Evolutionary conservation across 192 early-diverging fungal species (phyloP).

Genomic region (Backusella australiensis): DNA sequence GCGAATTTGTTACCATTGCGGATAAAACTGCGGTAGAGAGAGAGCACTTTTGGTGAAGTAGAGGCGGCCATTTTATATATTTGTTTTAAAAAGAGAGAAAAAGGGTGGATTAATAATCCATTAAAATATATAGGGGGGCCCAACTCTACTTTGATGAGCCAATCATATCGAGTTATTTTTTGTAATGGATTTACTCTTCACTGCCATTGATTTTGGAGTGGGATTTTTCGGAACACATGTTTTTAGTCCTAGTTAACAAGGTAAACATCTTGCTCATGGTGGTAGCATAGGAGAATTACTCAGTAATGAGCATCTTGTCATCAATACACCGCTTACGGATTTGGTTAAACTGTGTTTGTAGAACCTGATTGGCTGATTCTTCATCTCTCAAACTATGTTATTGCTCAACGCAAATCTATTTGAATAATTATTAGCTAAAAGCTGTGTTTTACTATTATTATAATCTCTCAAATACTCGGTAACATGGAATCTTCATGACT

Average conservation of each 20-base stretch:
- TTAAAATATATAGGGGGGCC: not conserved
- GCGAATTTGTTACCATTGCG: conserved; percentile 71
- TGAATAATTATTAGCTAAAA: no score
- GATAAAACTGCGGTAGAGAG: conserved; percentile 76
- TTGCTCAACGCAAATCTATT: no score
- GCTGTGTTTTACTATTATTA: no score
- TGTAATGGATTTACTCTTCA: not conserved
- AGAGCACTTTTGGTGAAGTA: conserved; percentile 59
- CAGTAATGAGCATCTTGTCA: not conserved
- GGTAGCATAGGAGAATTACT: not conserved
- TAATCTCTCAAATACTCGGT: no score
- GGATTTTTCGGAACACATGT: not conserved
- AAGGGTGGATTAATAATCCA: conserved; percentile 5
- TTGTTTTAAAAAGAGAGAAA: conserved; percentile 7
- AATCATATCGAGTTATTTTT: not conserved
- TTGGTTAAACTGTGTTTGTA: no score
- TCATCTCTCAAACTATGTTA: no score
- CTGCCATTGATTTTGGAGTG: not conserved
- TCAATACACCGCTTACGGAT: not conserved
- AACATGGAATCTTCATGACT: no score
- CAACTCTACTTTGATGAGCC: not conserved
- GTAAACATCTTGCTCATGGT: not conserved
- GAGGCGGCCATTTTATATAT: conserved; percentile 23
- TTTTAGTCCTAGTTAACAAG: not conserved
- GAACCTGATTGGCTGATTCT: no score